phyloP scores from a whole-genome alignment of 306 rosid genomes.

The Fragaria ananassa region DNA sequence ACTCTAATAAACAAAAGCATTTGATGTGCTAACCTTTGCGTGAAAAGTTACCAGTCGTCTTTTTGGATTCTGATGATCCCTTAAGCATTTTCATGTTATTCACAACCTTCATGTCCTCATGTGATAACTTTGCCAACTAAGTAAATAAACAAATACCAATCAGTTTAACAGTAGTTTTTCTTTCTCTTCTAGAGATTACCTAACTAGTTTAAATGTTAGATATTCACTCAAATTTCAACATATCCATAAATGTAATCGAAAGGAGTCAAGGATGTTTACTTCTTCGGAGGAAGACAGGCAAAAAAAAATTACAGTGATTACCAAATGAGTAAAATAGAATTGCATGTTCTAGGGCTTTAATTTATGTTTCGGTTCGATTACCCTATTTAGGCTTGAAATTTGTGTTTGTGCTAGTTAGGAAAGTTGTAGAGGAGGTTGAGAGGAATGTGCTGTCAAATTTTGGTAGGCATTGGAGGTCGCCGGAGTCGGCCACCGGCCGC shows the following conservation, averaged over 20 bases:
- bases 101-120: conserved; percentile 79
- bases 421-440: too few relatives aligned
- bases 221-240: not conserved
- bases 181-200: not conserved
- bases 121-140: conserved; percentile 81
- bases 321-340: not conserved
- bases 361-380: too few relatives aligned
- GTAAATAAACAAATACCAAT: conserved; percentile 20
- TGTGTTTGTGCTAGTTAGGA: too few relatives aligned
- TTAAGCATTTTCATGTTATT: conserved; percentile 69
- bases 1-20: not conserved
- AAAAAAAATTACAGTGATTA: not conserved
- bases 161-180: not conserved
- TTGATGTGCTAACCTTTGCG: conserved; percentile 56
- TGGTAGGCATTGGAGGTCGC: too few relatives aligned
- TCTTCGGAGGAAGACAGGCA: not conserved
- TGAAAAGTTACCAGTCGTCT: conserved; percentile 57
- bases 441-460: too few relatives aligned
- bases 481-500: too few relatives aligned
- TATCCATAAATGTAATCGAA: not conserved
- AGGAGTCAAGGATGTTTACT: not conserved
- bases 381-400: too few relatives aligned
- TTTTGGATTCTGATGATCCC: conserved; percentile 48
- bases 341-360: too few relatives aligned
- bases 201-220: not conserved